These are phyloP conservation scores for Umbelopsis sp. DNA, from an alignment of 371 early-diverging fungal genomes.

Conservation along the genomic window DNA sequence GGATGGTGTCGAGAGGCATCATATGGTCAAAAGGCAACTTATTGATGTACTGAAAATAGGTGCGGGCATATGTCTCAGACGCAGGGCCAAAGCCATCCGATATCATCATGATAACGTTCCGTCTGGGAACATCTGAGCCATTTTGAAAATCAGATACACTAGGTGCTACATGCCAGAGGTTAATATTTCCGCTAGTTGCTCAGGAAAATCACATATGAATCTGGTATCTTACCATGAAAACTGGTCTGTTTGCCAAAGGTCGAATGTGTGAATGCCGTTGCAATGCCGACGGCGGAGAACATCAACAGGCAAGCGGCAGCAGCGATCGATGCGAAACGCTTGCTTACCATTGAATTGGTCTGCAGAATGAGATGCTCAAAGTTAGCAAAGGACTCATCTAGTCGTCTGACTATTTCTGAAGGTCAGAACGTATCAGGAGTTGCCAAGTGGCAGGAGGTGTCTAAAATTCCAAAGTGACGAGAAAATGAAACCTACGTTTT, in stretches of 20 bases:
- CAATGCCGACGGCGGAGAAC: slow-evolving; percentile 11
- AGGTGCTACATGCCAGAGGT: neutral
- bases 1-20: slow-evolving; percentile 78
- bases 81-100: slow-evolving; percentile 93
- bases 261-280: neutral
- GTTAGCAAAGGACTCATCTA: neutral
- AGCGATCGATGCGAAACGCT: slow-evolving; percentile 3
- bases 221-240: neutral
- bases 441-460: slow-evolving; percentile 15
- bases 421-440: slow-evolving; percentile 16
- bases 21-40: slow-evolving; percentile 38
- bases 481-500: neutral
- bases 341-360: neutral
- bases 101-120: slow-evolving; percentile 88
- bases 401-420: slow-evolving; percentile 2
- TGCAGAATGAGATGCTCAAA: neutral
- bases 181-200: neutral
- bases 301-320: slow-evolving; percentile 3
- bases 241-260: slow-evolving; percentile 1
- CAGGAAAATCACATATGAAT: neutral
- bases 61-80: slow-evolving; percentile 84
- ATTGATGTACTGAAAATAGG: slow-evolving; percentile 63
- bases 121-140: slow-evolving; percentile 26
- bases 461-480: neutral
- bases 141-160: neutral